phyloP scores from a whole-genome alignment of 192 early-diverging fungal genomes.

The Gaertneriomyces semiglobifer region DNA sequence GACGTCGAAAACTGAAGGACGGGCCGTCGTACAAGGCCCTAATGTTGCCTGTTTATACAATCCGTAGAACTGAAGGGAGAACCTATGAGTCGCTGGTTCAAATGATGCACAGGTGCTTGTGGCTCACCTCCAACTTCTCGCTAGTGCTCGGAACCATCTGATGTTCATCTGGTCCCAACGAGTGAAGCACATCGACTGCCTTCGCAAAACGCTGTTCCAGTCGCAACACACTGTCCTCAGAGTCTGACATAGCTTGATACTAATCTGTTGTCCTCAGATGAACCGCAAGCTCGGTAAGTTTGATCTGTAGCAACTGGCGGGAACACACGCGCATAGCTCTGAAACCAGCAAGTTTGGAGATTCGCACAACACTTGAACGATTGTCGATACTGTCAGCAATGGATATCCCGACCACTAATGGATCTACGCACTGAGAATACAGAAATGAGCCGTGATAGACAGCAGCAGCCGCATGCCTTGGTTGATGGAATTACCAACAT shows the following conservation, averaged over 20 bases:
- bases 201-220: conserved; percentile 27
- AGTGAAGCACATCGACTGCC: conserved; percentile 21
- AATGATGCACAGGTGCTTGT: not conserved
- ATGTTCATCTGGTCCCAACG: conserved; percentile 19
- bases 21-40: conserved; percentile 37
- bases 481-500: too few species aligned
- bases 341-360: too few species aligned
- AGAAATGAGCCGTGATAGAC: too few species aligned
- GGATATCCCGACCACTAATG: too few species aligned
- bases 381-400: too few species aligned
- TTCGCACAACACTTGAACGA: too few species aligned
- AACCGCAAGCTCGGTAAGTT: too few species aligned
- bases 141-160: conserved; percentile 19
- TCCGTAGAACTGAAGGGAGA: conserved; percentile 42
- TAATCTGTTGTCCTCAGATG: not conserved
- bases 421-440: too few species aligned
- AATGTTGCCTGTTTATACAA: conserved; percentile 50
- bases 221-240: conserved; percentile 5
- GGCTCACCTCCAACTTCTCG: conserved; percentile 22
- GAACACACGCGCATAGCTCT: too few species aligned
- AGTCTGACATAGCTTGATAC: conserved; percentile 1
- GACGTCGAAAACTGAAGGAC: conserved; percentile 44
- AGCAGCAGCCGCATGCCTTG: too few species aligned
- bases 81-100: not conserved
- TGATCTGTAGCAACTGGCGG: too few species aligned